phyloP scores from a whole-genome alignment of 441 rosid genomes.

The Jatropha podagrica region DNA sequence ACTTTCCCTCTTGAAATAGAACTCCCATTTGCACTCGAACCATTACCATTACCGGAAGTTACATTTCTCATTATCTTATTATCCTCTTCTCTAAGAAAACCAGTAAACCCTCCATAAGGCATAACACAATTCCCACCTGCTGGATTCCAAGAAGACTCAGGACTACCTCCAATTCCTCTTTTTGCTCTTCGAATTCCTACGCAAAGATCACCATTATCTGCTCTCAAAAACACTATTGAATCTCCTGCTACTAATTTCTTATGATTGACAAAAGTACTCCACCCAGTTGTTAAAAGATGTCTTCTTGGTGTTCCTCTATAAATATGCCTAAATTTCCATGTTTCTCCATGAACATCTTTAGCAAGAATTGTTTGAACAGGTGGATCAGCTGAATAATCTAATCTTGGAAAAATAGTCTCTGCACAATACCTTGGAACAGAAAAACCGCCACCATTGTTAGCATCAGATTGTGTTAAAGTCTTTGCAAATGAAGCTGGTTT shows the following conservation, averaged over 20 bases:
- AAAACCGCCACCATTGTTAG: constrained; percentile 98
- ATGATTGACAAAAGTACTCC: constrained; percentile 96
- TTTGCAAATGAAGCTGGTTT: constrained; percentile 86
- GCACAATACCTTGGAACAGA: constrained; percentile 98
- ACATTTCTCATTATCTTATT: constrained; percentile 70
- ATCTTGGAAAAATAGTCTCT: constrained; percentile 82
- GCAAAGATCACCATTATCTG: constrained; percentile 85
- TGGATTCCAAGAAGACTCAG: constrained; percentile 73
- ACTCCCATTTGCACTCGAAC: constrained; percentile 30
- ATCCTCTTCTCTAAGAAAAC: constrained; percentile 74
- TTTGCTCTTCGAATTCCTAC: constrained; percentile 68
- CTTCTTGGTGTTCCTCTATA: constrained; percentile 98
- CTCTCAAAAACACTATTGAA: constrained; percentile 84
- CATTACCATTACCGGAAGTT: constrained; percentile 43
- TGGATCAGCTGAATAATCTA: constrained; percentile 88
- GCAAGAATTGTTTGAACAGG: constrained; percentile 95
- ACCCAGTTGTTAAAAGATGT: constrained; percentile 93
- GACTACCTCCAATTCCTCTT: constrained; percentile 40
- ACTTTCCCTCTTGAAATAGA: constrained; percentile 54
- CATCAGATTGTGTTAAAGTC: constrained; percentile 97
- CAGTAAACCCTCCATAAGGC: constrained; percentile 72
- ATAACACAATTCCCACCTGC: constrained; percentile 90
- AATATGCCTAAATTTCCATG: constrained; percentile 94
- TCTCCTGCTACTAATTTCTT: constrained; percentile 98
- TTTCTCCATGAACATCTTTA: constrained; percentile 88